Base-by-base conservation (phyloP, 257 asterid species). In the Solanum piurae region DNA sequence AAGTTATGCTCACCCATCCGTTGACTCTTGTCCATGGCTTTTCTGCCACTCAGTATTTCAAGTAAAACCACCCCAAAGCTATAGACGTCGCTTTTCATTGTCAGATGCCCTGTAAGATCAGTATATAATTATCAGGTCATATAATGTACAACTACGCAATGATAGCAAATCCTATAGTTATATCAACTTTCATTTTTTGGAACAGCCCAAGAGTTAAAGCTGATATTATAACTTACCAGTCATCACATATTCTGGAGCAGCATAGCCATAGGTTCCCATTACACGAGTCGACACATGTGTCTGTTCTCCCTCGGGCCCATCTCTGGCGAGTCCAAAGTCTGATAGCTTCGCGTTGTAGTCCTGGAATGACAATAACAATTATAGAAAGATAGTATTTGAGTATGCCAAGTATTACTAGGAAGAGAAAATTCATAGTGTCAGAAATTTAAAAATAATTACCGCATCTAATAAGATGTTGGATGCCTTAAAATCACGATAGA, bases 181-280 rank as follows among this genome's bases (percentile, higher is more conserved):
- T 46, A 46, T 46, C 6, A 18, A 52, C 62, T 18, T 55, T 55
- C n/a, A 55, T 18, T 6, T 55, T 55, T 55, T 18, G 64, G 64
- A 55, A 55, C 0, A 42, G 46, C 46, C 4, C 46, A 42, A 42
- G 49, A 55, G 62, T 52, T 18, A 18, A 55, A 55, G 62, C 10
- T 52, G 62, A 52, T 16, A 16, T 52, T 52, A 52, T 62, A 42
- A 42, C 89, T 83, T 69, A 94, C 98, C 98, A 37, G 97, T 94
- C 95, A 92, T 94, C 62, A 94, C 94, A 87, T 95, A 94, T 79
- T 96, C 96, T 0, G 97, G 98, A 10, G 98, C 98, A 84, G 98
- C 98, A 84, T 96, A 96, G 85, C 98, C 98, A 9, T 93, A 89
- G 18, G 98, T 95, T 80, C 98, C 98, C 98, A 96, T 93, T 62